Base-by-base conservation (phyloP, 768 basidiomycete genomes). In the Pulveroboletus sp. region DNA sequence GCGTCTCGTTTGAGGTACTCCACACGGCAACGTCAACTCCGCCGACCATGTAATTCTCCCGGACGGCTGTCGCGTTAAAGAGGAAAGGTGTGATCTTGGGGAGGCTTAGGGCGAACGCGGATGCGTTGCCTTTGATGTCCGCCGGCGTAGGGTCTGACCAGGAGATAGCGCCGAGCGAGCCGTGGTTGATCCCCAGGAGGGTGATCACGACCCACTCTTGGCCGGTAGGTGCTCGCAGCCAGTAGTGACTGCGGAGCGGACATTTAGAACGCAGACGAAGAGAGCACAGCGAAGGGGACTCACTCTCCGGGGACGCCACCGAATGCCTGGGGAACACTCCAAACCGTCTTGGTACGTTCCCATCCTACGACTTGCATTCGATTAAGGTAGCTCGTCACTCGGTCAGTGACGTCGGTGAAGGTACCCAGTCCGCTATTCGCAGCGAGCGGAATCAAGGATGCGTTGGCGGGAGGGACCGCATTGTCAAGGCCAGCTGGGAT, bases 241-340 rank as follows among this genome's bases (percentile, higher is more conserved):
- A 87, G 55, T 66, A 86, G 67, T 73, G 74, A 29, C 53, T 58
- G 71, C 7, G 16, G 7, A 23, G 32, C 2, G 9, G 8, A 11
- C 8, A 11, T 29, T 29, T 7, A 29, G 27, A 29, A 29, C 27
- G 8, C 27, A 11, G 8, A 8, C 8, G 20, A 31, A 5, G 19
- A 27, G 7, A 37, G 20, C 35, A 9, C n/a, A 36, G 35, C 3
- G 35, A n/a, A 10, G 3, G 27, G 1, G 5, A 65, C 72, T 60
- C 40, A 74, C 70, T 63, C 59, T 21, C 59, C 61, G 3, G 59
- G 13, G 17, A 43, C 56, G 36, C 75, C 76, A 31, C 86, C 85
- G 53, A 90, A 90, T 2, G 77, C 87, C 63, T 90, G 88, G 2
- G 87, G 84, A 0, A 90, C 87, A 6, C 81, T 79, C 89, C 89